Percentiles rank a stretch among this genome's conserved stretches.
Evolutionary conservation across 2,329 filamentous ascomycete genomes (phyloP).

Genomic region (Colletotrichum tamarilloi): DNA sequence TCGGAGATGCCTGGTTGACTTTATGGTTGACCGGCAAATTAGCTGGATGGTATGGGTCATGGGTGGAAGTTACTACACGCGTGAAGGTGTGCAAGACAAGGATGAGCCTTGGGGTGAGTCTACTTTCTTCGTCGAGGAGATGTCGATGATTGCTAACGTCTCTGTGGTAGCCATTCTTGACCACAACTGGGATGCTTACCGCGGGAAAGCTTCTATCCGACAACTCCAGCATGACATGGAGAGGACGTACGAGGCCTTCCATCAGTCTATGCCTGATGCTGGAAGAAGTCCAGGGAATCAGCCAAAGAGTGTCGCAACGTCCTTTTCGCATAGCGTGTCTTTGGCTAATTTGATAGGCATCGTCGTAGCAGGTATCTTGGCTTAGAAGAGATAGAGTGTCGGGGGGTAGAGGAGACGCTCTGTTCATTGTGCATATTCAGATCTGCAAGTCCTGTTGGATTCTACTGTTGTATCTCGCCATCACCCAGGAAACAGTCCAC

Average conservation of each 20-base stretch:
- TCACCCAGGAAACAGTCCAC: no score
- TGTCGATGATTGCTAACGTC: neutral
- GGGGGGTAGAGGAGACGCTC: neutral
- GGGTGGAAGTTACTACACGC: constrained; percentile 60
- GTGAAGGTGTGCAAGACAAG: constrained; percentile 54
- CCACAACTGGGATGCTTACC: constrained; percentile 13
- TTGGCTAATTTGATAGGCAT: neutral
- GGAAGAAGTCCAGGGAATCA: neutral
- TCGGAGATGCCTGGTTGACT: constrained; percentile 53
- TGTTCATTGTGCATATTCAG: neutral
- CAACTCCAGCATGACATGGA: constrained; percentile 21
- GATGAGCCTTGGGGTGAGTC: constrained; percentile 59
- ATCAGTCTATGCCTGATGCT: constrained; percentile 1
- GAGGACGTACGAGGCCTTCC: constrained; percentile 17
- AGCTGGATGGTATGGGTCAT: constrained; percentile 63
- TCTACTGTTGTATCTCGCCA: no score
- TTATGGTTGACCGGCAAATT: constrained; percentile 42
- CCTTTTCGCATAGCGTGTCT: no score
- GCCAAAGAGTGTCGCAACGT: constrained; percentile 1
- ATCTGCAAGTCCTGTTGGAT: no score
- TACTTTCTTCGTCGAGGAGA: no score
- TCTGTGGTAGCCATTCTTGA: neutral
- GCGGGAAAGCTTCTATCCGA: constrained; percentile 5
- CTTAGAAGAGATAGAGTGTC: neutral
- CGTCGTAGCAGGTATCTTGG: neutral